A percentile compares a stretch with the other conserved stretches of the same genome.
phyloP scores from a whole-genome alignment of 139 green algal genomes.

The Deuterostichococcus epilithicus region DNA sequence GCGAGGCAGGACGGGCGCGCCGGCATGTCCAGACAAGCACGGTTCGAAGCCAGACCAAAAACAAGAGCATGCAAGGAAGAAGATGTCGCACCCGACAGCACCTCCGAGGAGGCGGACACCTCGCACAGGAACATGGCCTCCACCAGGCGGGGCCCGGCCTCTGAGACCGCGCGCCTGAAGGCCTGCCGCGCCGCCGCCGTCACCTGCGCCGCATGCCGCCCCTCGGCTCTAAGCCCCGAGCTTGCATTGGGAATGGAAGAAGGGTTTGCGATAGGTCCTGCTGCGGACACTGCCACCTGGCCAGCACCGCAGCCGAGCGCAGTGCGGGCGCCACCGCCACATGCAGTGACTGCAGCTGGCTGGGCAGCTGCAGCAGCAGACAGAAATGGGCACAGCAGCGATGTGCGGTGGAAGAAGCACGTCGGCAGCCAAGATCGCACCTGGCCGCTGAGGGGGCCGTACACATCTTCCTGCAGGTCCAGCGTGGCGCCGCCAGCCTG shows the following conservation, averaged over 20 bases:
- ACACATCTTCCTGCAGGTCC: constrained; percentile 73
- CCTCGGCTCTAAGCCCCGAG: background rate
- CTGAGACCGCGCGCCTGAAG: constrained; percentile 74
- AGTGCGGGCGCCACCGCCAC: too few relatives aligned
- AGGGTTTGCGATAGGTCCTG: background rate
- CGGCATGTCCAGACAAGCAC: too few relatives aligned
- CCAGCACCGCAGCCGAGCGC: too few relatives aligned
- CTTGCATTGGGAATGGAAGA: too few relatives aligned
- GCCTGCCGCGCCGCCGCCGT: constrained; percentile 65
- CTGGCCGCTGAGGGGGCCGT: constrained; percentile 81
- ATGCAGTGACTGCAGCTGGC: background rate
- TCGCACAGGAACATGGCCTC: constrained; percentile 94
- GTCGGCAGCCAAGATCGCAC: constrained; percentile 16
- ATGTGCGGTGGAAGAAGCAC: too few relatives aligned
- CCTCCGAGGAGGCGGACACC: constrained; percentile 62
- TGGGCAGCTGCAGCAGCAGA: too few relatives aligned
- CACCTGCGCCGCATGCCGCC: constrained; percentile 39
- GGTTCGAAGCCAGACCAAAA: too few relatives aligned
- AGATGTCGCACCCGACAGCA: constrained; percentile 29
- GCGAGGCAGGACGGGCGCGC: too few relatives aligned
- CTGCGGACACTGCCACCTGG: background rate
- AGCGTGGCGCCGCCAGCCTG: constrained; percentile 2
- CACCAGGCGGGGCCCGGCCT: constrained; percentile 79
- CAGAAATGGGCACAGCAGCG: too few relatives aligned
- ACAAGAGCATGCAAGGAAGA: too few relatives aligned